Evolutionary conservation across 495 filamentous ascomycete species (phyloP).

Genomic region (Penicillium simplicissimum): DNA sequence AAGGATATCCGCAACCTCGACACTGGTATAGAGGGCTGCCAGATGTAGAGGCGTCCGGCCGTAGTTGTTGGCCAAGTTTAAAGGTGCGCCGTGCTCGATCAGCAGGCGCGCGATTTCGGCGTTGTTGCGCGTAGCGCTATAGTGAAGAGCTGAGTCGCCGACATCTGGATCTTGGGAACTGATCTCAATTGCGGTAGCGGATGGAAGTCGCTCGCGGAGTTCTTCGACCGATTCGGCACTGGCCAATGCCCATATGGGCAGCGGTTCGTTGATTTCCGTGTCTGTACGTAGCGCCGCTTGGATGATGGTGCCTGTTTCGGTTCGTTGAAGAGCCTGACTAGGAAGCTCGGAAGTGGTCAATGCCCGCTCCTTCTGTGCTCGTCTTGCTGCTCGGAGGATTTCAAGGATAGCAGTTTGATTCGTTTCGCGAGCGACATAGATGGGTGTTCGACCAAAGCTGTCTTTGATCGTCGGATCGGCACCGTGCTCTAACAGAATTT

Average conservation of each 20-base stretch:
- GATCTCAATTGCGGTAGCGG: neutral
- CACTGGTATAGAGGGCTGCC: neutral
- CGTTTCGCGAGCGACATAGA: slow-evolving; percentile 8
- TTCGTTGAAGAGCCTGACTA: slow-evolving; percentile 1
- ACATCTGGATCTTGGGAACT: slow-evolving; percentile 8
- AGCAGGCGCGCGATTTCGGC: slow-evolving; percentile 4
- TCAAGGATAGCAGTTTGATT: neutral
- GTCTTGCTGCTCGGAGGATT: neutral
- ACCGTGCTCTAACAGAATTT: neutral
- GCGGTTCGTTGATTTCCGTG: neutral
- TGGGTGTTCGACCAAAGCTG: slow-evolving; percentile 7
- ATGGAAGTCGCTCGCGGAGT: neutral
- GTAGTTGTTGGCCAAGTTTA: slow-evolving; percentile 1
- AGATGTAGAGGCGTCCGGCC: slow-evolving; percentile 7
- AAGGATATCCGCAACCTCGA: slow-evolving; percentile 65
- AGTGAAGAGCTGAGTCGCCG: slow-evolving; percentile 9
- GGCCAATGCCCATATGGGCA: slow-evolving; percentile 1
- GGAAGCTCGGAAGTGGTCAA: neutral
- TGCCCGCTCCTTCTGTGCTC: neutral
- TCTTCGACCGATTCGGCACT: slow-evolving; percentile 8
- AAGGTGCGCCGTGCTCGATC: neutral
- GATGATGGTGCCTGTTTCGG: slow-evolving; percentile 2
- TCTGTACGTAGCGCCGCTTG: slow-evolving; percentile 1
- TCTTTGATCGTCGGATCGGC: slow-evolving; percentile 5
- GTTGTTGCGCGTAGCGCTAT: slow-evolving; percentile 6